Evolutionary conservation across 345 rosid genomes (phyloP).

Genomic region (Moricandia moricandioides): DNA sequence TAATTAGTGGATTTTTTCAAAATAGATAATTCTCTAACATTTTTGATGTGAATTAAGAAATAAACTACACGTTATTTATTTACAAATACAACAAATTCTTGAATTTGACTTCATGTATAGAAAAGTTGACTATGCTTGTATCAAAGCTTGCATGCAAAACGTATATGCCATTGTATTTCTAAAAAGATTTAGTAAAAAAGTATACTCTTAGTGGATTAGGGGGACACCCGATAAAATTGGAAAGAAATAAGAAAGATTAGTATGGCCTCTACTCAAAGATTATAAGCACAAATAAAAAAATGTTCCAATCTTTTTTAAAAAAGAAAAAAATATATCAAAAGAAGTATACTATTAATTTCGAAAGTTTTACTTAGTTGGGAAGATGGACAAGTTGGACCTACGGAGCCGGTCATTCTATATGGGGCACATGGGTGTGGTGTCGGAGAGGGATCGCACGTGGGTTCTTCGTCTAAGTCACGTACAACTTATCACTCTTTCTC

Average conservation of each 20-base stretch:
- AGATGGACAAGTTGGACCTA: constrained; percentile 48
- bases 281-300: too few species aligned
- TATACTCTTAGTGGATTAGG: too few species aligned
- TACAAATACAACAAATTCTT: neutral
- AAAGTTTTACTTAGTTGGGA: neutral
- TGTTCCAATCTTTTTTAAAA: too few species aligned
- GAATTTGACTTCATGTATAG: neutral
- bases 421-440: constrained; percentile 47
- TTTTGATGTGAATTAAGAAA: too few species aligned
- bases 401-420: constrained; percentile 36
- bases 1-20: neutral
- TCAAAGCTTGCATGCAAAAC: too few species aligned
- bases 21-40: neutral
- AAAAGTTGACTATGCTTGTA: too few species aligned
- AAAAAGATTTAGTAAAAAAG: too few species aligned
- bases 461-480: constrained; percentile 44
- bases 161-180: neutral
- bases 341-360: neutral
- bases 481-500: constrained; percentile 49
- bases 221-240: too few species aligned
- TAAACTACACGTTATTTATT: neutral
- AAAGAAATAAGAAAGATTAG: too few species aligned
- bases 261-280: too few species aligned
- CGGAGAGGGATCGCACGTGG: constrained; percentile 47
- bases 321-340: too few species aligned